These are phyloP conservation scores for Trametopsis cervina DNA, from an alignment of 768 basidiomycete genomes.

Conservation along the genomic window DNA sequence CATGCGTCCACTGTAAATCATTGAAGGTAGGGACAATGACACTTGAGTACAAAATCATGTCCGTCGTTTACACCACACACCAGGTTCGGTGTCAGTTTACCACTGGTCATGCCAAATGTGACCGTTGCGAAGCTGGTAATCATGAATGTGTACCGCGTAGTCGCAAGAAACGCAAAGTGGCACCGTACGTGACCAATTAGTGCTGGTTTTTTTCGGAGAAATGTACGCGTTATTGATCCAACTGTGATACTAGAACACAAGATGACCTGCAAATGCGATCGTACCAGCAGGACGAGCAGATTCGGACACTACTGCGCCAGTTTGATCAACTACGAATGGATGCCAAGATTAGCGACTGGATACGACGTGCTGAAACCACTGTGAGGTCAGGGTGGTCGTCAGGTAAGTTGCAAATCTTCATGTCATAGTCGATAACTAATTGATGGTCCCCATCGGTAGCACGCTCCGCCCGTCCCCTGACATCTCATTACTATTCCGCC, in stretches of 20 bases:
- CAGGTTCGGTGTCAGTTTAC: constrained; percentile 49
- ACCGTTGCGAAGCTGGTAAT: constrained; percentile 40
- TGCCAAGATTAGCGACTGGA: constrained; percentile 16
- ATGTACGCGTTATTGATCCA: not conserved
- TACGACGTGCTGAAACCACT: constrained; percentile 10
- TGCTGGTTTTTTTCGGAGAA: not conserved
- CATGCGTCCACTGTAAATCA: constrained; percentile 53
- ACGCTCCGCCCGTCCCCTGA: not conserved
- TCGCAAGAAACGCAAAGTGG: constrained; percentile 52
- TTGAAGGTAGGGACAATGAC: constrained; percentile 37
- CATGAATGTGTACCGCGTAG: constrained; percentile 39
- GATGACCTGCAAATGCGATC: constrained; percentile 45
- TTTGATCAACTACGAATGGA: constrained; percentile 6
- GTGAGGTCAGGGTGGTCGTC: not conserved
- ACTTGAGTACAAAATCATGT: no score
- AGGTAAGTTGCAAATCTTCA: not conserved
- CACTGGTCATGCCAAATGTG: constrained; percentile 38
- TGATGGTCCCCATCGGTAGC: constrained; percentile 28
- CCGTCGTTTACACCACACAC: no score
- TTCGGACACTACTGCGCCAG: constrained; percentile 7
- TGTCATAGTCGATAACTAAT: constrained; percentile 35
- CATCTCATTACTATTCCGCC: constrained; percentile 7
- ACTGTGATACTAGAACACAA: constrained; percentile 35
- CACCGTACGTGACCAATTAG: constrained; percentile 34
- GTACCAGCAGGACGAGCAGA: constrained; percentile 16